Base-by-base conservation (phyloP, 768 basidiomycete genomes). In the Termitomyces sp. region DNA sequence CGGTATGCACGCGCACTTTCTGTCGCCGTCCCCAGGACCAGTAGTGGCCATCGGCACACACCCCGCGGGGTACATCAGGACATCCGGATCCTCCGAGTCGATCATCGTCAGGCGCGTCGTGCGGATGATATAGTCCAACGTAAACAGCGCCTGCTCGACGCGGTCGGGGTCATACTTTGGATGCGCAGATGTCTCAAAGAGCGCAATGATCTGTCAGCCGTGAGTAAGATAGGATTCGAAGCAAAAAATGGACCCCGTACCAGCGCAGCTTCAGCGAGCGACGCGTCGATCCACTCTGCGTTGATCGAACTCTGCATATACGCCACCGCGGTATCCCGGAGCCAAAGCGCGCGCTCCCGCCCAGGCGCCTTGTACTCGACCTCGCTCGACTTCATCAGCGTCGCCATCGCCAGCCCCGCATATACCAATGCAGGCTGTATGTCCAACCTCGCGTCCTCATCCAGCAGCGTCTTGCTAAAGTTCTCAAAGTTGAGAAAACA, bases 111-210 rank as follows among this genome's bases (percentile, higher is more conserved):
- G 76, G 4, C 73, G 68, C 2, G 86, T 73, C 3, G 69, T 68
- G n/a, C 75, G 77, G 59, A 92, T 80, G 56, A 91, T 82, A 31
- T 77, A 74, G 66, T 92, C 90, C 32, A 92, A 75, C 24, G 78
- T 73, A 41, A 79, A 66, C 10, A 92, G 72, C 0, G 88, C 76
- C 20, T 70, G 69, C 22, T 75, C 72, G 12, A 83, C 79, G 14
- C 85, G 79, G 22, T 81, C 78, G 4, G 79, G 74, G 22, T 77
- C 79, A 65, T 90, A 80, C 43, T 79, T 73, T 6, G 88, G 88
- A 59, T 92, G 87, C 5, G 86, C 80, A 1, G 87, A 91, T 0
- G 82, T 80, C 67, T 92, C 90, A 63, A 89, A 92, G 3, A 92
- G 72, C 5, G 90, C 86, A 9, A 92, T 76, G 49, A 92, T 82